phyloP scores from a whole-genome alignment of 225 moss, liverwort and hornwort genomes.

The Anthoceros angustus region DNA sequence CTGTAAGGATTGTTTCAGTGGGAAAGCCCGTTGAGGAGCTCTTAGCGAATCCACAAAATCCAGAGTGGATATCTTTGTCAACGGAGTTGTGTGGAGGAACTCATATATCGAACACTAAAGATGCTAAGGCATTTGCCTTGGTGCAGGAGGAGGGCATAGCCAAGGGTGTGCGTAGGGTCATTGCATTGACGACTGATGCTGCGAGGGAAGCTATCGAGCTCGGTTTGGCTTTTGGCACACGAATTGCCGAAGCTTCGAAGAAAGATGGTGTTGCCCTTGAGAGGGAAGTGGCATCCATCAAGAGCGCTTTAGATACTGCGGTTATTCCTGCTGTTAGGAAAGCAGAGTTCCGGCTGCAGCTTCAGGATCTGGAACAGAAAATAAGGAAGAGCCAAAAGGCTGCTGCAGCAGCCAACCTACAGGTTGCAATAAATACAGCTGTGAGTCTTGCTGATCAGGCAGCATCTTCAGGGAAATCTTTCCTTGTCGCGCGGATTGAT shows the following conservation, averaged over 20 bases:
- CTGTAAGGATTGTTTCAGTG: conserved; percentile 41
- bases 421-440: conserved; percentile 32
- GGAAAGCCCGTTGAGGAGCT: conserved; percentile 42
- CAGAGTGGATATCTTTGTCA: conserved; percentile 34
- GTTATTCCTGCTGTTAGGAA: conserved; percentile 25
- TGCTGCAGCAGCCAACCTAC: conserved; percentile 36
- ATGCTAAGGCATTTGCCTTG: conserved; percentile 44
- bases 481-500: conserved; percentile 36
- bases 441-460: conserved; percentile 33
- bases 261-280: conserved; percentile 9
- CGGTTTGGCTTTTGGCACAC: conserved; percentile 7
- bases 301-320: conserved; percentile 19
- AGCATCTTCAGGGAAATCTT: conserved; percentile 19
- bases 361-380: conserved; percentile 32
- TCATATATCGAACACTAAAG: conserved; percentile 35
- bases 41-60: conserved; percentile 37
- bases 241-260: conserved; percentile 7
- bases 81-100: conserved; percentile 58
- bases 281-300: conserved; percentile 33
- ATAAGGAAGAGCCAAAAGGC: conserved; percentile 48
- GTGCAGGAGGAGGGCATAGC: conserved; percentile 51
- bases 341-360: conserved; percentile 18
- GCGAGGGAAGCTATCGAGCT: conserved; percentile 45
- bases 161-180: conserved; percentile 48
- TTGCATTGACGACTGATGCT: conserved; percentile 34